These are phyloP conservation scores for Xylaria sp. DNA, from an alignment of 2,329 filamentous ascomycete species.

Conservation along the genomic window DNA sequence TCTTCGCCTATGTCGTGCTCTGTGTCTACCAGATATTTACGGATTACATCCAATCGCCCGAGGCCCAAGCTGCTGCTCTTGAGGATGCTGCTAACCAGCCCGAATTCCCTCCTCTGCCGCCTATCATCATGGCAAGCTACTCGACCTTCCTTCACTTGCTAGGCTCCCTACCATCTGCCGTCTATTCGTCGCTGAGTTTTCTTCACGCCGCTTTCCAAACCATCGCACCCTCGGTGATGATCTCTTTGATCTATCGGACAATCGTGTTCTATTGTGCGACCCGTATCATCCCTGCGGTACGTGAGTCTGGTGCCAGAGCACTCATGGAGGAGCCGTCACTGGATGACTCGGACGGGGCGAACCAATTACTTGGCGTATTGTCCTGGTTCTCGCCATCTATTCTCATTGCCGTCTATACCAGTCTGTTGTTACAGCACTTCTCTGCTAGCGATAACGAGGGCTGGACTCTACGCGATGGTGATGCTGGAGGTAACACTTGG, in stretches of 20 bases:
- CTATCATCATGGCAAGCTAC: constrained; percentile 98
- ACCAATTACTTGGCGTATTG: constrained; percentile 80
- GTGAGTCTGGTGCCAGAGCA: constrained; percentile 83
- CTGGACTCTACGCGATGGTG: constrained; percentile 87
- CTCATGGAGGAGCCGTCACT: constrained; percentile 85
- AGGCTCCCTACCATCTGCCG: constrained; percentile 81
- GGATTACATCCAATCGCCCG: constrained; percentile 86
- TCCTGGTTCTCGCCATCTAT: constrained; percentile 97
- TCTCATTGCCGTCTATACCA: constrained; percentile 95
- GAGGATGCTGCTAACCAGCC: constrained; percentile 67
- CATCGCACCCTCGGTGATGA: constrained; percentile 94
- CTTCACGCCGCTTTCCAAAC: constrained; percentile 93
- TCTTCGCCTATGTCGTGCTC: constrained; percentile 98
- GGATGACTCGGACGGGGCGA: constrained; percentile 86
- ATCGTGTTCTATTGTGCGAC: constrained; percentile 96
- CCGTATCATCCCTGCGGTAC: constrained; percentile 92
- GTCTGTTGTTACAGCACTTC: constrained; percentile 94
- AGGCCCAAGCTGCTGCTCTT: constrained; percentile 64
- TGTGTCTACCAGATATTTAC: constrained; percentile 99
- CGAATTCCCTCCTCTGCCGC: constrained; percentile 96
- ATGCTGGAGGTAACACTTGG: constrained; percentile 86
- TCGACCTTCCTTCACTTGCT: constrained; percentile 88
- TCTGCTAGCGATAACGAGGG: constrained; percentile 77
- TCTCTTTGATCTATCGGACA: constrained; percentile 91
- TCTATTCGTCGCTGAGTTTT: constrained; percentile 85